Evolutionary conservation across 108 stramenopile genomes (phyloP), one percentile per base, ranked within the genome.

Genomic region (Thalassiosira profunda): DNA sequence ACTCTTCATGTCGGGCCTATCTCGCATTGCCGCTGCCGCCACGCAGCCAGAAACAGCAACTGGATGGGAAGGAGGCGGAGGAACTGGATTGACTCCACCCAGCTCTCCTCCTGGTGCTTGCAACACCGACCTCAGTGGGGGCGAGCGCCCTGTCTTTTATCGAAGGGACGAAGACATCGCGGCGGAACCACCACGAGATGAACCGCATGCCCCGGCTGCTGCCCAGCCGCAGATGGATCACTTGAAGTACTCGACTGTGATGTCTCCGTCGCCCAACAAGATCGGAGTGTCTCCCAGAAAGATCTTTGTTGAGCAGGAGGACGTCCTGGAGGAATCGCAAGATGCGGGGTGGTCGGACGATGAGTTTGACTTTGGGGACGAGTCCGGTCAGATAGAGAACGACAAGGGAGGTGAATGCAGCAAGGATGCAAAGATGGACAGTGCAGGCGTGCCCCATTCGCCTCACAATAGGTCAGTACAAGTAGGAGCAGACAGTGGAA

Each of bases 1-100:
- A 2, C 61, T 94, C 23, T 72, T 94, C 37, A 58, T 82, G 49
- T 74, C 78, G 2, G 91, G 91, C 56, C 73, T 83, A 51, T 86
- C 71, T 20, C 74, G 84, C 17, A 61, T 91, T 34, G 85, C 90
- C 6, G 79, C 86, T 4, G 84, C 83, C 51, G 87, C 89, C 8
- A 58, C 79, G 12, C 58, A 86, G 20, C 88, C 88, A n/a, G n/a
- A n/a, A n/a, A n/a, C 8, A 87, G 90, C n/a, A 74, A 76, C 15
- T 17, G 2, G 4, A 10, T 43, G 58, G 74, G 53, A 42, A 31
- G 53, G 64, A 1, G 51, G 48, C 31, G 46, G 56, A 23, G 63
- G 74, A 5, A 75, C 74, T 24, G 58, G 74, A 5, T 67, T 60
- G 64, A 67, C 65, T 12, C 74, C 74, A 36, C 51, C 64, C 9